Conservation (phyloP, 768 basidiomycete species). For the Lentinula edodes region DNA sequence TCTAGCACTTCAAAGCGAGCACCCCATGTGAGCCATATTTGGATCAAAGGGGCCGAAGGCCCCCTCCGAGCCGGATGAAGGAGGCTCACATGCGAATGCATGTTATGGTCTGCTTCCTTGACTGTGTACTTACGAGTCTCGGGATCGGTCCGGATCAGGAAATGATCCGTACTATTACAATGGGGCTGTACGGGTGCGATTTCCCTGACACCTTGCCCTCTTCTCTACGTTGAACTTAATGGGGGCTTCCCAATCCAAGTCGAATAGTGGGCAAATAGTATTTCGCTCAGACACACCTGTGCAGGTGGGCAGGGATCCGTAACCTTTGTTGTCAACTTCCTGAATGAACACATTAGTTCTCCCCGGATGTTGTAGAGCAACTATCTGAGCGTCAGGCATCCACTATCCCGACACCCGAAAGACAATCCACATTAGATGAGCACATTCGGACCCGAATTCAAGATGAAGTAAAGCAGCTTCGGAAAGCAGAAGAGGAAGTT, state of each 20-base stretch:
- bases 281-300: constrained; percentile 49
- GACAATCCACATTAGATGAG: constrained; percentile 69
- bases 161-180: too few relatives aligned
- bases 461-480: constrained; percentile 59
- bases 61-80: too few relatives aligned
- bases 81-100: too few relatives aligned
- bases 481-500: constrained; percentile 64
- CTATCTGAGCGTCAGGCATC: constrained; percentile 62
- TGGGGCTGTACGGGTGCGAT: too few relatives aligned
- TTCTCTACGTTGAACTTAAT: constrained; percentile 24
- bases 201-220: too few relatives aligned
- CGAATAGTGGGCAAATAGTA: constrained; percentile 50
- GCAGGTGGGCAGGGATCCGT: constrained; percentile 31
- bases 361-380: constrained; percentile 75
- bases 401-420: constrained; percentile 54
- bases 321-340: constrained; percentile 8
- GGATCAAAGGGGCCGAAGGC: too few relatives aligned
- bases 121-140: too few relatives aligned
- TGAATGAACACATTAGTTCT: constrained; percentile 49
- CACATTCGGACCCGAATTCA: constrained; percentile 71
- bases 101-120: too few relatives aligned
- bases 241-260: constrained; percentile 68
- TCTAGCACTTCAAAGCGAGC: too few relatives aligned
- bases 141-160: too few relatives aligned
- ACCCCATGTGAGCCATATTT: too few relatives aligned